phyloP scores from a whole-genome alignment of 768 basidiomycete genomes.

The Dacryopinax primogenitus region DNA sequence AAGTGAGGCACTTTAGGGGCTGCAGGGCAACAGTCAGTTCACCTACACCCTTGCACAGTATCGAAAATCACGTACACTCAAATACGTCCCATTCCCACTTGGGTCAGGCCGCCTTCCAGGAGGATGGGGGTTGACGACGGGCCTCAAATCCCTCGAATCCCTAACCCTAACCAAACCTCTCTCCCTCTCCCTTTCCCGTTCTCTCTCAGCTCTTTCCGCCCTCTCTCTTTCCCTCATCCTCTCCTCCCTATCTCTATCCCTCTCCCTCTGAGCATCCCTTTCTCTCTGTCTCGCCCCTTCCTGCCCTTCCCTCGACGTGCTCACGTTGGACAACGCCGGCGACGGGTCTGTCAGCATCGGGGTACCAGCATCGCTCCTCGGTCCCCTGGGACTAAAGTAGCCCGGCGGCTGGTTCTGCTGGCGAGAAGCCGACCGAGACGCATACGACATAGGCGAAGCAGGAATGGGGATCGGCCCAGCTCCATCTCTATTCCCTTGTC shows the following conservation, averaged over 20 bases:
- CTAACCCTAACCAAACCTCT: conserved; percentile 37
- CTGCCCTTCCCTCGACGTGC: conserved; percentile 11
- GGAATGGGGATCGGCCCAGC: neutral
- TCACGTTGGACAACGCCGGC: conserved; percentile 9
- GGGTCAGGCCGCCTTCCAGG: conserved; percentile 63
- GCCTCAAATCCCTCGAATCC: conserved; percentile 62
- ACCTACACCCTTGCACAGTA: conserved; percentile 11
- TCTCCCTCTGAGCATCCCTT: neutral
- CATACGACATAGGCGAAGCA: neutral
- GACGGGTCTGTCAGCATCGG: conserved; percentile 4
- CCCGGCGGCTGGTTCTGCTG: neutral
- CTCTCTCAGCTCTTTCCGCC: neutral
- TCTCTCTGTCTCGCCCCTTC: conserved; percentile 4
- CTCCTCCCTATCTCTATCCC: neutral
- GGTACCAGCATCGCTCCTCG: neutral
- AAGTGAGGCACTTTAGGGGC: conserved; percentile 62
- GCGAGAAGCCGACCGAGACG: neutral
- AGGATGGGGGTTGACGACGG: conserved; percentile 51
- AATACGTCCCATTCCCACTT: conserved; percentile 44
- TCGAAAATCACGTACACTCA: conserved; percentile 51
- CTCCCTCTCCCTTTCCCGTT: neutral
- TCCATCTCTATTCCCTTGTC: neutral
- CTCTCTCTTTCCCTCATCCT: neutral
- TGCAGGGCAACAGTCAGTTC: conserved; percentile 26
- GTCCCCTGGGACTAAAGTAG: neutral